Evolutionary conservation across 2,329 filamentous ascomycete genomes (phyloP), one percentile per base, ranked within the genome.

Genomic region (Hymenoscyphus infarciens): DNA sequence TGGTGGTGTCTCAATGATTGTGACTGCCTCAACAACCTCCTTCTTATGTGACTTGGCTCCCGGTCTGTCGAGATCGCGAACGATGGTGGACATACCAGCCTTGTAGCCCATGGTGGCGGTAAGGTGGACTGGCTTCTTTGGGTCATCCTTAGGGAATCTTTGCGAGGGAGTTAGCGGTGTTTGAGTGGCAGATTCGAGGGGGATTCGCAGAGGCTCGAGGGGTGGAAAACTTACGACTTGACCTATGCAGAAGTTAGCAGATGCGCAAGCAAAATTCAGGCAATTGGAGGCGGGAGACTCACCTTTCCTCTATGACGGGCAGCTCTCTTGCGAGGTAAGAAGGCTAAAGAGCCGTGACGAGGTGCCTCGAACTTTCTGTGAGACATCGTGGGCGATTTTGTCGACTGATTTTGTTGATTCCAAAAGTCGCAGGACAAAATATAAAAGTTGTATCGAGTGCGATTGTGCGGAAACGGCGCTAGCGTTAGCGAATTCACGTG

Each of bases 41-140:
- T 98, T 92, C 92, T 98, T 98, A 91, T 99, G 92, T 82, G 95
- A 87, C 89, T 99, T 99, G 77, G 95, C 95, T 82, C 95, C 95
- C 73, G 95, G 95, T 82, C 95, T 91, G 88, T 99, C 95, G 81
- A 98, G 87, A 82, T 74, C 72, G 83, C 95, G 94, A 80, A 99
- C 95, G 82, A 98, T 95, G 77, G 95, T 99, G 81, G 92, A 97
- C 95, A 99, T 99, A 81, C 95, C 95, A 79, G 95, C 95, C 92
- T 99, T 99, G 89, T 99, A 99, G 80, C 95, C 95, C 89, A 98
- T 93, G 77, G 92, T 83, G 77, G 95, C 95, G 70, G 95, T 99
- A 77, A 99, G 88, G 87, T 99, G 95, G 81, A 97, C 92, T 77
- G 93, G 91, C 89, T 98, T 96, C 91, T 98, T 98, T 78, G 92